Evolutionary conservation across 352 stramenopile species (phyloP).

Genomic region (Pythium sp.): DNA sequence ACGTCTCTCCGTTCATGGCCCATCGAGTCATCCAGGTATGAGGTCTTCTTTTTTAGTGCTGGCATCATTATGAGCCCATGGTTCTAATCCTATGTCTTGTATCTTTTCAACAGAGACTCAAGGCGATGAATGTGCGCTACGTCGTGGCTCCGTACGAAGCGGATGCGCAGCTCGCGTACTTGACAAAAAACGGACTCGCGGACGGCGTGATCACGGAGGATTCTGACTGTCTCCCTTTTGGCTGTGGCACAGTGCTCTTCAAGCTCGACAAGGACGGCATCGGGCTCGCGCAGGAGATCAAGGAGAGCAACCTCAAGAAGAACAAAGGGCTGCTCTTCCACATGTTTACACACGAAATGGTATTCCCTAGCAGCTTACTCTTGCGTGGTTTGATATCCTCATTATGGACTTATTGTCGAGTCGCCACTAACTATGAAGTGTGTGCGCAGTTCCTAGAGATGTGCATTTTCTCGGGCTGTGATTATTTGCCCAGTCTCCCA

Average conservation of each 20-base stretch:
- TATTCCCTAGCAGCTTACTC: constrained; percentile 17
- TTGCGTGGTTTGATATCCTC: no score
- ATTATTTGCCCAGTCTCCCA: constrained; percentile 82
- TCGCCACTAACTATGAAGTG: background rate
- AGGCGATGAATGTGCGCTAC: constrained; percentile 74
- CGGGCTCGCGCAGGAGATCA: constrained; percentile 85
- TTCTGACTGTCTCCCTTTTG: constrained; percentile 93
- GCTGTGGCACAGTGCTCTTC: constrained; percentile 91
- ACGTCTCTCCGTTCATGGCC: constrained; percentile 80
- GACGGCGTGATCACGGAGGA: constrained; percentile 96
- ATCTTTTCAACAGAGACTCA: constrained; percentile 34
- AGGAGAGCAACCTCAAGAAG: constrained; percentile 56
- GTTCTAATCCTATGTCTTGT: background rate
- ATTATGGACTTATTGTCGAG: no score
- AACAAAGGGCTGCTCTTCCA: constrained; percentile 74
- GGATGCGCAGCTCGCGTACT: constrained; percentile 94
- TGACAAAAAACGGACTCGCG: constrained; percentile 75
- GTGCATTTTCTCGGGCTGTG: constrained; percentile 91
- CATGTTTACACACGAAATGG: constrained; percentile 86
- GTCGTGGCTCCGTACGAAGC: constrained; percentile 98
- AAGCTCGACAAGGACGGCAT: constrained; percentile 92
- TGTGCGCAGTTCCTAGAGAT: constrained; percentile 78
- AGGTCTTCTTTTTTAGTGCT: background rate
- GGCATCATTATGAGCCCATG: background rate
- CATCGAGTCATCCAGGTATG: constrained; percentile 72